phyloP scores from a whole-genome alignment of 202 grass and related monocot genomes.

The Carex sylvatica region DNA sequence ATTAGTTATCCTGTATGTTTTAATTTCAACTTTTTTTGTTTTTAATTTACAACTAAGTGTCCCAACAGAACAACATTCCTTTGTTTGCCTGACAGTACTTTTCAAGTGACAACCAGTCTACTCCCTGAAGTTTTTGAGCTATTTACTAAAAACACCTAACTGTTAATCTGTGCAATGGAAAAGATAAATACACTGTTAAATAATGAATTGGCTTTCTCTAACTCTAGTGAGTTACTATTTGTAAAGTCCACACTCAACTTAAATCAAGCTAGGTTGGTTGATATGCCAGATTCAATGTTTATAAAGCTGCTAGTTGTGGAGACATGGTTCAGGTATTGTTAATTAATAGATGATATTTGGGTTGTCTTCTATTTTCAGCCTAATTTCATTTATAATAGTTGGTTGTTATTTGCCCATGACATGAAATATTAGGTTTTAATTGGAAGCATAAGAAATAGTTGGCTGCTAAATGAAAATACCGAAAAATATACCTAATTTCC shows the following conservation, averaged over 20 bases:
- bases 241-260: neutral
- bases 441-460: neutral
- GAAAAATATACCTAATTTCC: neutral
- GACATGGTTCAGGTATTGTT: neutral
- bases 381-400: neutral
- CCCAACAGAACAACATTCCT: neutral
- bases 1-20: slow-evolving; percentile 80
- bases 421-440: neutral
- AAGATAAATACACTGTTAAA: neutral
- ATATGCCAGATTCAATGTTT: neutral
- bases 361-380: neutral
- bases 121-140: neutral
- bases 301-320: neutral
- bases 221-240: neutral
- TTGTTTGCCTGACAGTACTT: neutral
- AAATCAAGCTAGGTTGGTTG: neutral
- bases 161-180: neutral
- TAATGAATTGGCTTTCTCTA: neutral
- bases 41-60: neutral
- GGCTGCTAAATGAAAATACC: neutral
- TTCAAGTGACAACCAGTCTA: neutral
- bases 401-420: neutral
- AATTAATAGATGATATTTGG: slow-evolving; percentile 1
- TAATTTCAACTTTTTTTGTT: neutral
- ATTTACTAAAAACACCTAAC: neutral